These are phyloP conservation scores for Colletotrichum godetiae DNA, from an alignment of 2,329 filamentous ascomycete species.

Conservation along the genomic window DNA sequence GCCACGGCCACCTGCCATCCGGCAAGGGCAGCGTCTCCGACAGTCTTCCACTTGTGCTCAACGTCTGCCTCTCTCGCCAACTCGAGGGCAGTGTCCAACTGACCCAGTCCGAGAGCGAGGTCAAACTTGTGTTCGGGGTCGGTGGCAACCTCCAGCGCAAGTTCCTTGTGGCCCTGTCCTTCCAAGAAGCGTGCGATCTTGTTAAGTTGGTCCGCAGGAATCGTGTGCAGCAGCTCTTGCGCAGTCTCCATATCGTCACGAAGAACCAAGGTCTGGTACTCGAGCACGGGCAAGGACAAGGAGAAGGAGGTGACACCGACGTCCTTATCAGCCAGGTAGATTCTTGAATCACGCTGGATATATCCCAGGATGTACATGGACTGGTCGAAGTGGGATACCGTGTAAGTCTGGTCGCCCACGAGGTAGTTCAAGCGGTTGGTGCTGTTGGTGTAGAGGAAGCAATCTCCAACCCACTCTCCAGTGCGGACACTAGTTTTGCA, in stretches of 20 bases:
- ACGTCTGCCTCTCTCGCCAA: slow-evolving; percentile 85
- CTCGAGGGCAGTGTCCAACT: slow-evolving; percentile 86
- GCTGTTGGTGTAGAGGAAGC: slow-evolving; percentile 98
- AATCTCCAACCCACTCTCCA: slow-evolving; percentile 98
- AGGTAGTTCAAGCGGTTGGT: slow-evolving; percentile 98
- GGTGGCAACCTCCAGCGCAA: slow-evolving; percentile 93
- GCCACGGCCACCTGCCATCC: slow-evolving; percentile 90
- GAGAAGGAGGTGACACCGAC: slow-evolving; percentile 90
- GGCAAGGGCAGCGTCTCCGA: slow-evolving; percentile 89
- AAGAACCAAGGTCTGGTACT: slow-evolving; percentile 96
- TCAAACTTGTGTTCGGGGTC: slow-evolving; percentile 98
- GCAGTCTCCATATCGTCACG: slow-evolving; percentile 94
- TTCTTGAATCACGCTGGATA: slow-evolving; percentile 91
- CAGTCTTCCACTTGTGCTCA: slow-evolving; percentile 98
- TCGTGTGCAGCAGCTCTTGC: slow-evolving; percentile 83
- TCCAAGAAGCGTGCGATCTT: slow-evolving; percentile 98
- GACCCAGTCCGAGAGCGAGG: slow-evolving; percentile 83
- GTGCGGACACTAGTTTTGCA: slow-evolving; percentile 77
- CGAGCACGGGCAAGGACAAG: slow-evolving; percentile 90
- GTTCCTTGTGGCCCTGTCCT: slow-evolving; percentile 95
- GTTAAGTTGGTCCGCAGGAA: slow-evolving; percentile 94
- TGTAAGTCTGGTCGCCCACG: slow-evolving; percentile 97
- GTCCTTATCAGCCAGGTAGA: slow-evolving; percentile 97
- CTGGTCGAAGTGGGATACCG: slow-evolving; percentile 95
- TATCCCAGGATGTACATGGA: slow-evolving; percentile 96